Percentiles rank a stretch among this genome's conserved stretches.
Evolutionary conservation across 1,284 basidiomycete genomes (phyloP).

Genomic region (Cutaneotrichosporon cyanovorans): DNA sequence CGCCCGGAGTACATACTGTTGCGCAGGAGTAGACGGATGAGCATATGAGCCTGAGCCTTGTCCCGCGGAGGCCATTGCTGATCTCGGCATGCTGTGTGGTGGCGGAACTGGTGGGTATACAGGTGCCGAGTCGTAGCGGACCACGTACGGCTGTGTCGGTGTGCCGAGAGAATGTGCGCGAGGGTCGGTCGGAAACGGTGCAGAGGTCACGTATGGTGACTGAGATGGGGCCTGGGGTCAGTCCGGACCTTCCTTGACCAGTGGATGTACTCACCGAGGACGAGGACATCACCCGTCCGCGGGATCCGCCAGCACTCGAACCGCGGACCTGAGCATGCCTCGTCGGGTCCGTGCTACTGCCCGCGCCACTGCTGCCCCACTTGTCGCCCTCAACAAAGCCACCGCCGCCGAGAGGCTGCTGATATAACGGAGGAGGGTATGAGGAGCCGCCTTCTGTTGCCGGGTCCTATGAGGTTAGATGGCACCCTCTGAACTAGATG

Average conservation of each 20-base stretch:
- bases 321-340: constrained; percentile 10
- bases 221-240: constrained; percentile 28
- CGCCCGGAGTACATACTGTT: constrained; percentile 10
- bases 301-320: constrained; percentile 12
- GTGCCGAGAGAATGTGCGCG: constrained; percentile 24
- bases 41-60: constrained; percentile 6
- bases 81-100: constrained; percentile 22
- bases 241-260: not conserved
- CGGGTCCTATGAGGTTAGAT: constrained; percentile 9
- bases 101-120: constrained; percentile 21
- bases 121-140: constrained; percentile 28
- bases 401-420: constrained; percentile 6
- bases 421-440: constrained; percentile 20
- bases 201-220: constrained; percentile 32
- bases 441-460: constrained; percentile 10
- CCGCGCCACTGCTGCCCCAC: not conserved
- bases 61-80: constrained; percentile 11
- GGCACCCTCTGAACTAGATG: not conserved
- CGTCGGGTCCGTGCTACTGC: not conserved
- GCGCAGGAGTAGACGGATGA: constrained; percentile 8
- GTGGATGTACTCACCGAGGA: constrained; percentile 23
- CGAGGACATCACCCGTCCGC: constrained; percentile 27
- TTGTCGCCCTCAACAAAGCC: constrained; percentile 9
- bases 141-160: constrained; percentile 14
- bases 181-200: constrained; percentile 31